These are phyloP conservation scores for Fusarium udum DNA, from an alignment of 2,329 filamentous ascomycete genomes.

Conservation along the genomic window DNA sequence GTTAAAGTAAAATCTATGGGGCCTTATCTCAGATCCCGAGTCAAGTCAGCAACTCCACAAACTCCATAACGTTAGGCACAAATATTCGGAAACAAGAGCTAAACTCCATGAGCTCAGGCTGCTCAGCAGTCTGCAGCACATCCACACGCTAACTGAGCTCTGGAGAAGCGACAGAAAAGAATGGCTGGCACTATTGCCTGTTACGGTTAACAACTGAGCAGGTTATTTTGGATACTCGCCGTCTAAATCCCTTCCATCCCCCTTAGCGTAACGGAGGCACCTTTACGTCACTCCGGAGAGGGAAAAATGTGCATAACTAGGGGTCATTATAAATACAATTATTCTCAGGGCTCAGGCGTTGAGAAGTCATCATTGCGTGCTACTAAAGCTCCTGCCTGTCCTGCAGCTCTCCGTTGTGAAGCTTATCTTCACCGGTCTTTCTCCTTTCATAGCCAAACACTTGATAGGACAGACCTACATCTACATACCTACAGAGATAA, in stretches of 20 bases:
- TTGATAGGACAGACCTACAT: constrained; percentile 1
- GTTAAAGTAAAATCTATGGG: constrained; percentile 14
- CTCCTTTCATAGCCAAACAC: constrained; percentile 1
- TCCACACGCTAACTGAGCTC: constrained; percentile 8
- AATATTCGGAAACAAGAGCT: constrained; percentile 32
- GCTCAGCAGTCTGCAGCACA: constrained; percentile 19
- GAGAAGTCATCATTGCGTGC: not conserved
- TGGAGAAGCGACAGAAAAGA: constrained; percentile 16
- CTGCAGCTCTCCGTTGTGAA: not conserved
- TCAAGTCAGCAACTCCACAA: constrained; percentile 32
- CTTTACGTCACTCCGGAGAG: constrained; percentile 21
- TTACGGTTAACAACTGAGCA: not conserved
- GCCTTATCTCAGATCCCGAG: constrained; percentile 25
- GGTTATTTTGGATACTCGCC: not conserved
- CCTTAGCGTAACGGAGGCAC: constrained; percentile 2
- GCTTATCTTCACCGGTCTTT: constrained; percentile 10
- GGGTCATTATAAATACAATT: constrained; percentile 24
- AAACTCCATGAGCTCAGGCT: constrained; percentile 30
- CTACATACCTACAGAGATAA: constrained; percentile 9
- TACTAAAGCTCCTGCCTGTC: constrained; percentile 2
- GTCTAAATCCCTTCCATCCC: constrained; percentile 16
- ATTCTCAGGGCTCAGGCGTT: not conserved
- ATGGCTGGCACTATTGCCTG: not conserved
- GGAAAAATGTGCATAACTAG: constrained; percentile 11
- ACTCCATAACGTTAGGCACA: constrained; percentile 22